A percentile compares a stretch with the other conserved stretches of the same genome.
Conservation (phyloP, 805 yeast species). For the Saturnispora quitensis region DNA sequence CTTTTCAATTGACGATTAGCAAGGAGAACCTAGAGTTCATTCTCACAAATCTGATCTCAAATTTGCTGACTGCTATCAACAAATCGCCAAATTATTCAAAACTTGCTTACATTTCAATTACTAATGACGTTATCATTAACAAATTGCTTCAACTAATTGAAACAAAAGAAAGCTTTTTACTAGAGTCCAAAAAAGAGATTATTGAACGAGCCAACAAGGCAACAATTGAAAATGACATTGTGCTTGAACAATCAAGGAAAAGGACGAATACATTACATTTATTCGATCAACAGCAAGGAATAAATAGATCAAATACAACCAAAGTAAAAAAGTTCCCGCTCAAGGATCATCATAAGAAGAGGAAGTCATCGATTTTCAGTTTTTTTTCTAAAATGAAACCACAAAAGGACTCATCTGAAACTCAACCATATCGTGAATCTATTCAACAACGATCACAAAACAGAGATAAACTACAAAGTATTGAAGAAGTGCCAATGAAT, state of each 20-base stretch:
- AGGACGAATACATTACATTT: neutral
- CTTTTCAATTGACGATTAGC: slow-evolving; percentile 20
- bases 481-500: neutral
- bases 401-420: neutral
- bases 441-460: neutral
- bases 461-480: neutral
- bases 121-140: slow-evolving; percentile 21
- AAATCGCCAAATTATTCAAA: slow-evolving; percentile 26
- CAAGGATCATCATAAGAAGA: neutral
- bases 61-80: neutral
- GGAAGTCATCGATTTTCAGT: slow-evolving; percentile 4
- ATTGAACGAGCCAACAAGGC: slow-evolving; percentile 7
- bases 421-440: neutral
- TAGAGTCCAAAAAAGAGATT: slow-evolving; percentile 1
- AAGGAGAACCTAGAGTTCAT: slow-evolving; percentile 27
- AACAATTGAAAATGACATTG: slow-evolving; percentile 10
- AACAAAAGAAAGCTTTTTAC: neutral
- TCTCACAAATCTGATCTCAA: slow-evolving; percentile 29
- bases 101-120: slow-evolving; percentile 20
- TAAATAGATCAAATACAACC: slow-evolving; percentile 8
- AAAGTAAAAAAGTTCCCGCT: slow-evolving; percentile 1
- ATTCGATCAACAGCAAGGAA: neutral
- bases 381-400: neutral
- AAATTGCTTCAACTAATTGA: slow-evolving; percentile 8
- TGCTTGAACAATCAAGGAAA: neutral